phyloP scores from a whole-genome alignment of 1,284 basidiomycete genomes.

The Xerocomus nothofagi region DNA sequence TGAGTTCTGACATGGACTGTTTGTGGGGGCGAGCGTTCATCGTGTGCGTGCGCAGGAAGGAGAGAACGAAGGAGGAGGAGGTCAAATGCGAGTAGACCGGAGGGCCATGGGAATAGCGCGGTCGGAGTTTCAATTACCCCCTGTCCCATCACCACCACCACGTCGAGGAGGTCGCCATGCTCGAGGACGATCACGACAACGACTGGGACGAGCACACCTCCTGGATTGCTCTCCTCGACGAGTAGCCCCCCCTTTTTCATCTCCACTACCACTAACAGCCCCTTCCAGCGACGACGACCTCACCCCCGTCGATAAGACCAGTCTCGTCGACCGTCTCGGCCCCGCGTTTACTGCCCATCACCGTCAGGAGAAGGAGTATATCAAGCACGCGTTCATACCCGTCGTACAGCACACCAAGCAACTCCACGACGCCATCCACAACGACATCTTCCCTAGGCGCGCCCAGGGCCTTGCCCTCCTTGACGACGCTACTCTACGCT shows the following conservation, averaged over 20 bases:
- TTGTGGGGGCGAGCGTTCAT: conserved; percentile 59
- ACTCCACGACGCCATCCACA: conserved; percentile 29
- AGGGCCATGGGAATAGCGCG: conserved; percentile 12
- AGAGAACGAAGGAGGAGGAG: conserved; percentile 6
- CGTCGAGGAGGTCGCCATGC: conserved; percentile 4
- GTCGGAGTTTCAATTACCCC: conserved; percentile 29
- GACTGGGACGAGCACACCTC: conserved; percentile 33
- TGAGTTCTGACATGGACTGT: conserved; percentile 80
- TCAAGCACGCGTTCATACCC: conserved; percentile 26
- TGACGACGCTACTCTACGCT: conserved; percentile 14
- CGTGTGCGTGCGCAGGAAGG: conserved; percentile 11
- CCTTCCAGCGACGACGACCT: conserved; percentile 21
- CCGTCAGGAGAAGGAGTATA: conserved; percentile 16
- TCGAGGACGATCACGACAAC: conserved; percentile 8
- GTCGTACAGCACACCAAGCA: conserved; percentile 29
- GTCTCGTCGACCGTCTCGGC: conserved; percentile 29
- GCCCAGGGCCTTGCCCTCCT: conserved; percentile 20
- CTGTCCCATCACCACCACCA: conserved; percentile 7
- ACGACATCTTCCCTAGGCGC: conserved; percentile 20
- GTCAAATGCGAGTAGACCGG: conserved; percentile 5
- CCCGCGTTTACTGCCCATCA: conserved; percentile 27
- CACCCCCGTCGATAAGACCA: conserved; percentile 9
- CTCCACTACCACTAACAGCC: conserved; percentile 2
- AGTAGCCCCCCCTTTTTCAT: conserved; percentile 12
- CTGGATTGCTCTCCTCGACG: conserved; percentile 32